Percentiles rank a stretch among this genome's conserved stretches.
phyloP scores from a whole-genome alignment of 768 basidiomycete species.

The Suillus subluteus region DNA sequence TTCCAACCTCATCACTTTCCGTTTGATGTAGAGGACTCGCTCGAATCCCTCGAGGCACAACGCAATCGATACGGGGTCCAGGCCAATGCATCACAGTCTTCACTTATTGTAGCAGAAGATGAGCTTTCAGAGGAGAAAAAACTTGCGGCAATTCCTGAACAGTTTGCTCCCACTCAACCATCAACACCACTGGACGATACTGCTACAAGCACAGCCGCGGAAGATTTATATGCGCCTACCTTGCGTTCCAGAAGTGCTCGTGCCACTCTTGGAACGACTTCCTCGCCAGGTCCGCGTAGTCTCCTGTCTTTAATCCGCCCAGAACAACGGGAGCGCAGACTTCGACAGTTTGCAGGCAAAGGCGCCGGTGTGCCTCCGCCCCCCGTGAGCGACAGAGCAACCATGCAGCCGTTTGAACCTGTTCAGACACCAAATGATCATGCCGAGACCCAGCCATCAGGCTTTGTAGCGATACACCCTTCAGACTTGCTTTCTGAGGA shows the following conservation, averaged over 20 bases:
- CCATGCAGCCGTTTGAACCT: background rate
- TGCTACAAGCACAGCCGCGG: background rate
- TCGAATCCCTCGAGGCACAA: background rate
- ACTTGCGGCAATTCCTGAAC: background rate
- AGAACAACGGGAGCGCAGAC: slow-evolving; percentile 7
- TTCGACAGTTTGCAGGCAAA: background rate
- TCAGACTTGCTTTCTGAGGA: slow-evolving; percentile 4
- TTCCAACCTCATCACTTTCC: background rate
- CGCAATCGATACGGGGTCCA: background rate
- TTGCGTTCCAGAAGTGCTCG: slow-evolving; percentile 3
- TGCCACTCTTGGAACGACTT: background rate
- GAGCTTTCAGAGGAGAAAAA: background rate
- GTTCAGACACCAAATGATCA: slow-evolving; percentile 18
- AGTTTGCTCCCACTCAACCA: slow-evolving; percentile 3
- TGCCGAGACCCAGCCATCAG: slow-evolving; percentile 22
- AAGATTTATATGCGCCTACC: background rate
- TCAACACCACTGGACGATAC: background rate
- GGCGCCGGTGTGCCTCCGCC: background rate
- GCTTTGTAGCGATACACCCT: slow-evolving; percentile 23
- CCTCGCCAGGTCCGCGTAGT: background rate
- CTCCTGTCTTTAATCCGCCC: slow-evolving; percentile 3
- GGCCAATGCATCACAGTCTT: slow-evolving; percentile 1
- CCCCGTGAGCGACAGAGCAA: background rate
- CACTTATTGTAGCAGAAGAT: slow-evolving; percentile 1
- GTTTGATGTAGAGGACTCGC: background rate